phyloP scores from a whole-genome alignment of 495 filamentous ascomycete species.

The Penicillium macrosclerotiorum region DNA sequence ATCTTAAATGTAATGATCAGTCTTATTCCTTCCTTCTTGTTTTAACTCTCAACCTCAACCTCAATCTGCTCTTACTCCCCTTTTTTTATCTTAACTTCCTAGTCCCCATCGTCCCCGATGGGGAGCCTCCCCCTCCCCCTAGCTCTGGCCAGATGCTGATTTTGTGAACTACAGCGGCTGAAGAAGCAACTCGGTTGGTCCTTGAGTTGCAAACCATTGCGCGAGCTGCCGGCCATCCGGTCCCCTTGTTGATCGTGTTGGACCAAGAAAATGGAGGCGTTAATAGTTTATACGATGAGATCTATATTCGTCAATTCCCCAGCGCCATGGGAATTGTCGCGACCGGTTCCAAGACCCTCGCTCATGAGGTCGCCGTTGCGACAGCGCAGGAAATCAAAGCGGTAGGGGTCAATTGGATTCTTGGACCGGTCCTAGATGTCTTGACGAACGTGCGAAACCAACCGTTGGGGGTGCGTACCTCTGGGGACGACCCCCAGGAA shows the following conservation, averaged over 20 bases:
- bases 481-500: conserved; percentile 84
- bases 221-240: conserved; percentile 78
- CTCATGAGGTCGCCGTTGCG: conserved; percentile 79
- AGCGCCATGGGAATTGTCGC: conserved; percentile 89
- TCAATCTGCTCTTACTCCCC: not conserved
- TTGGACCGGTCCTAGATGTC: conserved; percentile 88
- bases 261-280: conserved; percentile 96
- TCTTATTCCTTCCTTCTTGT: conserved; percentile 7
- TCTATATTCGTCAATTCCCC: conserved; percentile 87
- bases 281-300: conserved; percentile 89
- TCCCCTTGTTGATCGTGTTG: conserved; percentile 78
- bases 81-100: not conserved
- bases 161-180: conserved; percentile 57
- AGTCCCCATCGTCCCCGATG: not conserved
- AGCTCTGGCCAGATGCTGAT: conserved; percentile 19
- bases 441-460: conserved; percentile 86
- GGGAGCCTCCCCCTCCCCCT: not conserved
- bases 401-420: conserved; percentile 86
- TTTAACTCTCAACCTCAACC: not conserved
- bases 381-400: conserved; percentile 83
- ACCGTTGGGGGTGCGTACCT: conserved; percentile 77
- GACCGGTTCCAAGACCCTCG: conserved; percentile 72
- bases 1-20: conserved; percentile 70
- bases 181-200: conserved; percentile 76
- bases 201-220: conserved; percentile 86